Percentiles rank a stretch among this genome's conserved stretches.
Evolutionary conservation across 345 rosid species (phyloP).

Genomic region (Corchorus capsularis): DNA sequence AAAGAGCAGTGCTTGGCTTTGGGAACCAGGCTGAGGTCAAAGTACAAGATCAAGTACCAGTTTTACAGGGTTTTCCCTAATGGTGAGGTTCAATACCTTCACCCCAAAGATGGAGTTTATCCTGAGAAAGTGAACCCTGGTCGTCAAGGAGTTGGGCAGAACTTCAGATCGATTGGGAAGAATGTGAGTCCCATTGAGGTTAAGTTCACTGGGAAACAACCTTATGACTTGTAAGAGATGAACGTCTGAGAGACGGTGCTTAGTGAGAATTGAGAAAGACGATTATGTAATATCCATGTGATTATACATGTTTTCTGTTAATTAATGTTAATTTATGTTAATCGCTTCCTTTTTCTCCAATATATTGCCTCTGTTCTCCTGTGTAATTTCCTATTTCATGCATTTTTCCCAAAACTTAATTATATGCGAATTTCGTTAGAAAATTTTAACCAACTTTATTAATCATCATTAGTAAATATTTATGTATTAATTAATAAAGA

Average conservation of each 20-base stretch:
- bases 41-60: slow-evolving; percentile 97
- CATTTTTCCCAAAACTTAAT: not conserved
- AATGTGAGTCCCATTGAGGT: slow-evolving; percentile 88
- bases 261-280: not conserved
- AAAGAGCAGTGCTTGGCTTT: slow-evolving; percentile 94
- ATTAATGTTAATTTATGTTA: not conserved
- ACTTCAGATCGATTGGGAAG: slow-evolving; percentile 87
- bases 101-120: slow-evolving; percentile 93
- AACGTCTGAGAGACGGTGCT: not conserved
- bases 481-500: no score
- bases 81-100: slow-evolving; percentile 91
- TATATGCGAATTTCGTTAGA: no score
- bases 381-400: not conserved
- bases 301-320: not conserved
- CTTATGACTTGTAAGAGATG: slow-evolving; percentile 67
- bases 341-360: not conserved
- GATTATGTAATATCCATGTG: not conserved
- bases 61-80: slow-evolving; percentile 93
- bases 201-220: slow-evolving; percentile 93
- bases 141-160: slow-evolving; percentile 80
- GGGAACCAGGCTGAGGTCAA: slow-evolving; percentile 88
- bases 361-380: not conserved
- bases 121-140: slow-evolving; percentile 95
- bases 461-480: no score
- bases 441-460: no score